phyloP scores from a whole-genome alignment of 78 protist species.

The Bodo saltans region DNA sequence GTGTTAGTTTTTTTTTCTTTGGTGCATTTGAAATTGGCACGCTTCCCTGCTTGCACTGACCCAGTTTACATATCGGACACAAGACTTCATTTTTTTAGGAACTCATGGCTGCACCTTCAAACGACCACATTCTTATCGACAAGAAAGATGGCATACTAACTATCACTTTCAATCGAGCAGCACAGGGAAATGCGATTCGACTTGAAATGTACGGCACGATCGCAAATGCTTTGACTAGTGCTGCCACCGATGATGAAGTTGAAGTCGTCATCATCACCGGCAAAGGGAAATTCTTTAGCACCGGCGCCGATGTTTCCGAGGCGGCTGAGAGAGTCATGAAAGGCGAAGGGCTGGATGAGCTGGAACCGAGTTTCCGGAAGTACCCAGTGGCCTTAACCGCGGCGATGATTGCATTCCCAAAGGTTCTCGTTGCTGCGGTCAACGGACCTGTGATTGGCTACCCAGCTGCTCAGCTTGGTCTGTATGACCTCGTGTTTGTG shows the following conservation, averaged over 20 bases:
- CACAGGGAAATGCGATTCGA: neutral
- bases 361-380: neutral
- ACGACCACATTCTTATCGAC: no score
- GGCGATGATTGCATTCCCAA: neutral
- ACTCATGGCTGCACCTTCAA: no score
- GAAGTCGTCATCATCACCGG: neutral
- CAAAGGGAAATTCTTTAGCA: neutral
- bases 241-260: neutral
- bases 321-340: neutral
- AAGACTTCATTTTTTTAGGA: no score
- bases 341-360: neutral
- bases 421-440: neutral
- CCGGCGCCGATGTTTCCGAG: neutral
- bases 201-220: neutral
- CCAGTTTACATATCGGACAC: no score
- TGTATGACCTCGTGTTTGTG: neutral
- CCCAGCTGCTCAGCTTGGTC: neutral
- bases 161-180: neutral
- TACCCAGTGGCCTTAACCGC: neutral
- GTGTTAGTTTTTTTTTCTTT: no score
- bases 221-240: neutral
- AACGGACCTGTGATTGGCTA: neutral
- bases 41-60: no score
- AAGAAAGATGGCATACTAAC: no score
- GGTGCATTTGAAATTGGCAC: no score